phyloP scores from a whole-genome alignment of 441 rosid species.

The Corymbia calophylla region DNA sequence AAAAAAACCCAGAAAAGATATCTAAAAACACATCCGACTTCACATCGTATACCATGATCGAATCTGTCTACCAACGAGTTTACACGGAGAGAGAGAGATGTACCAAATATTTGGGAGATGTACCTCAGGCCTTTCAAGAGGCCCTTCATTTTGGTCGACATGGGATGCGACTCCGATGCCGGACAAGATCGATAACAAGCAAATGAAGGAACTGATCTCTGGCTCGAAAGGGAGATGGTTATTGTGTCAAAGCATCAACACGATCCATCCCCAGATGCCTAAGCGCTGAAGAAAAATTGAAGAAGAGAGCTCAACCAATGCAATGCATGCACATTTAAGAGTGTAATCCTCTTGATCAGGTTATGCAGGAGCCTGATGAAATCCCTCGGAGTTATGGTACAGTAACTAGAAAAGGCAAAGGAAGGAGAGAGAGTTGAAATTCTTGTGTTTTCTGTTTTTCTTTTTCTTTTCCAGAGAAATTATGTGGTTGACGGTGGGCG shows the following conservation, averaged over 20 bases:
- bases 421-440: background rate
- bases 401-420: background rate
- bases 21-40: background rate
- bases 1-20: background rate
- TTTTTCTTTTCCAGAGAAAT: background rate
- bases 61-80: background rate
- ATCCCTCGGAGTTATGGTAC: background rate
- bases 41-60: background rate
- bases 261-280: background rate
- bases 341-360: background rate
- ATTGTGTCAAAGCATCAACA: background rate
- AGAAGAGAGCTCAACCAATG: background rate
- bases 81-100: background rate
- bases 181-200: background rate
- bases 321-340: background rate
- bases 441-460: background rate
- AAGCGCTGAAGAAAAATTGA: background rate
- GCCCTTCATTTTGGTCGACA: slow-evolving; percentile 12
- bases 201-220: background rate
- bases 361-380: background rate
- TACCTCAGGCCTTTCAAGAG: slow-evolving; percentile 9
- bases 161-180: background rate
- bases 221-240: background rate
- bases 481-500: background rate
- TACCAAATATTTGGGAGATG: slow-evolving; percentile 13